Conservation (phyloP, 768 basidiomycete genomes). For the Saitozyma podzolica region DNA sequence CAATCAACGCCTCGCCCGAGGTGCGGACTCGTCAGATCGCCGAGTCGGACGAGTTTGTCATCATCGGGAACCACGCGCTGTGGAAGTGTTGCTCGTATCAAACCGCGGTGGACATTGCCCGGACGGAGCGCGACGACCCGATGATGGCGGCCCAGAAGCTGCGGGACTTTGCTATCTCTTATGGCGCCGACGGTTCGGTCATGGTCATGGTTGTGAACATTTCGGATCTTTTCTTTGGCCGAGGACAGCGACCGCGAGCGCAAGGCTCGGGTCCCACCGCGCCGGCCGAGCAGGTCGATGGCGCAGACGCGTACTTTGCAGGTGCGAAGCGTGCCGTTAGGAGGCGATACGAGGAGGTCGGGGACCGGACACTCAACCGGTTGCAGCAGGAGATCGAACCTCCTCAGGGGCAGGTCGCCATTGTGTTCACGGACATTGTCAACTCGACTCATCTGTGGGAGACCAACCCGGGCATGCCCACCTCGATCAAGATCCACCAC, state of each 20-base stretch:
- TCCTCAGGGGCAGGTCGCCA: conserved; percentile 80
- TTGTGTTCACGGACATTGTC: conserved; percentile 96
- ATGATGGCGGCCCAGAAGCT: conserved; percentile 96
- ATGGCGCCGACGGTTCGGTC: conserved; percentile 86
- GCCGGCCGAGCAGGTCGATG: conserved; percentile 53
- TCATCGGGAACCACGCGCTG: conserved; percentile 86
- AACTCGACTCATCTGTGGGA: conserved; percentile 98
- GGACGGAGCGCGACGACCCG: conserved; percentile 67
- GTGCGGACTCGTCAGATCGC: conserved; percentile 68
- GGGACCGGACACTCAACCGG: conserved; percentile 53
- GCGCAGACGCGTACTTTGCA: conserved; percentile 50
- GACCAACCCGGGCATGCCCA: conserved; percentile 89
- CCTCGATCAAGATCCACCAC: conserved; percentile 89
- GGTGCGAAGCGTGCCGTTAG: conserved; percentile 37
- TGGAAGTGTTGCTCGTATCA: conserved; percentile 95
- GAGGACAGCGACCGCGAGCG: conserved; percentile 53
- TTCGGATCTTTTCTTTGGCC: conserved; percentile 66
- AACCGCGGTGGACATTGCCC: conserved; percentile 93
- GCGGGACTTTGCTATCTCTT: conserved; percentile 93
- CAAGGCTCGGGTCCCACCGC: conserved; percentile 18
- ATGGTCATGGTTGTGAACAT: conserved; percentile 98
- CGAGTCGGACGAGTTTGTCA: conserved; percentile 90
- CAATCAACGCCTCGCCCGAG: conserved; percentile 85
- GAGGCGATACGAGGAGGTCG: conserved; percentile 44
- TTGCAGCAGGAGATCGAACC: conserved; percentile 77